Evolutionary conservation across 345 rosid genomes (phyloP).

Genomic region (Triadica sebifera): DNA sequence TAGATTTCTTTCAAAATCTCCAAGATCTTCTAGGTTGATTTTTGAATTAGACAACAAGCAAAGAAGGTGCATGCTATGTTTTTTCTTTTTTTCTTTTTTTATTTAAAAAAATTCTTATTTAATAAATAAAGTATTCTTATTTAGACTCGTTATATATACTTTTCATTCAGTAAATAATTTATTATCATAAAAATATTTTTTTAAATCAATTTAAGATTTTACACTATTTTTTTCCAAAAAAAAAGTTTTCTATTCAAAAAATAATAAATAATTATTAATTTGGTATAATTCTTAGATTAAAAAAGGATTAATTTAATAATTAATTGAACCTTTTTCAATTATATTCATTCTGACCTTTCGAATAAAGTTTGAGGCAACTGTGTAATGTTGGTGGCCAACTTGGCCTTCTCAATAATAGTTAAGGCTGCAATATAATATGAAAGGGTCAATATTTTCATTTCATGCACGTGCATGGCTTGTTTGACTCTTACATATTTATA

Average conservation of each 20-base stretch:
- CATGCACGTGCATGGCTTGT: slow-evolving; percentile 22
- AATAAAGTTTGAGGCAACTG: not conserved
- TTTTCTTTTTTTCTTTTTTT: not conserved
- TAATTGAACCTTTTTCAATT: not conserved
- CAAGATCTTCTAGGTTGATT: slow-evolving; percentile 51
- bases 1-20: slow-evolving; percentile 50
- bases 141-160: no score
- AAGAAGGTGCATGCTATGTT: slow-evolving; percentile 24
- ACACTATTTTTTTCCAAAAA: no score
- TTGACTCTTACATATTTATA: not conserved
- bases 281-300: no score
- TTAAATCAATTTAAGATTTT: no score
- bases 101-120: not conserved
- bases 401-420: not conserved
- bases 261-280: no score
- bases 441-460: not conserved
- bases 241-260: no score
- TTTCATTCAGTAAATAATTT: no score
- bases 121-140: no score
- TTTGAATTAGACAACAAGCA: slow-evolving; percentile 55
- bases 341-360: slow-evolving; percentile 1
- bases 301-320: not conserved
- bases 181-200: no score
- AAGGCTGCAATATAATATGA: not conserved
- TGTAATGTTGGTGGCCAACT: slow-evolving; percentile 7